Percentiles rank a stretch among this genome's conserved stretches.
Conservation (phyloP, 2,329 filamentous ascomycete genomes). For the Pseudonectria foliicola region DNA sequence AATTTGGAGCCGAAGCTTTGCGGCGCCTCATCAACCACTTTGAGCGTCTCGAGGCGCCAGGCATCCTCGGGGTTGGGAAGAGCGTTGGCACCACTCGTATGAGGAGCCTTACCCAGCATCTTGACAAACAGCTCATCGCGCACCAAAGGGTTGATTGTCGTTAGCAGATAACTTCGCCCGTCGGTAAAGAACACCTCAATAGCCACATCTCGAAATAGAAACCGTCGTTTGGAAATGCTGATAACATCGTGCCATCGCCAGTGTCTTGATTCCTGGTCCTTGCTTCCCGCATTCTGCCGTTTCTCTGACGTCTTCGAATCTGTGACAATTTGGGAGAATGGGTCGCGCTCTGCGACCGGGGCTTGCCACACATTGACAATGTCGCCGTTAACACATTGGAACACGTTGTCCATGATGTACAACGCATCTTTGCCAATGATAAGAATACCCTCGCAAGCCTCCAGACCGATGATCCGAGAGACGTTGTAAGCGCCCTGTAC, state of each 20-base stretch:
- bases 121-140: constrained; percentile 77
- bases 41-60: constrained; percentile 84
- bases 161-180: constrained; percentile 88
- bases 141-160: constrained; percentile 63
- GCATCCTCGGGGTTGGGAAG: constrained; percentile 76
- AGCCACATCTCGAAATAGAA: constrained; percentile 89
- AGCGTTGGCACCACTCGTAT: constrained; percentile 62
- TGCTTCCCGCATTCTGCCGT: constrained; percentile 45
- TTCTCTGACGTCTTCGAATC: constrained; percentile 54
- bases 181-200: constrained; percentile 98
- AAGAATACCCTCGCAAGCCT: constrained; percentile 87
- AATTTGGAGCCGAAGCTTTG: constrained; percentile 76
- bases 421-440: constrained; percentile 88
- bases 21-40: constrained; percentile 52
- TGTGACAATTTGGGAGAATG: constrained; percentile 89
- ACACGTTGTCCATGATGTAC: constrained; percentile 94
- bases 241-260: constrained; percentile 96
- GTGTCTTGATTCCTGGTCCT: constrained; percentile 74
- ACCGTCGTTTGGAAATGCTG: constrained; percentile 90
- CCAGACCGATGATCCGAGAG: constrained; percentile 86
- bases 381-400: constrained; percentile 89
- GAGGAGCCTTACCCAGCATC: constrained; percentile 71
- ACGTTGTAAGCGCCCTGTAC: constrained; percentile 95
- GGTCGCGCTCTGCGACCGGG: constrained; percentile 83
- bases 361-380: constrained; percentile 97